Evolutionary conservation across 768 basidiomycete species (phyloP).

Genomic region (Naematelia aurantialba): DNA sequence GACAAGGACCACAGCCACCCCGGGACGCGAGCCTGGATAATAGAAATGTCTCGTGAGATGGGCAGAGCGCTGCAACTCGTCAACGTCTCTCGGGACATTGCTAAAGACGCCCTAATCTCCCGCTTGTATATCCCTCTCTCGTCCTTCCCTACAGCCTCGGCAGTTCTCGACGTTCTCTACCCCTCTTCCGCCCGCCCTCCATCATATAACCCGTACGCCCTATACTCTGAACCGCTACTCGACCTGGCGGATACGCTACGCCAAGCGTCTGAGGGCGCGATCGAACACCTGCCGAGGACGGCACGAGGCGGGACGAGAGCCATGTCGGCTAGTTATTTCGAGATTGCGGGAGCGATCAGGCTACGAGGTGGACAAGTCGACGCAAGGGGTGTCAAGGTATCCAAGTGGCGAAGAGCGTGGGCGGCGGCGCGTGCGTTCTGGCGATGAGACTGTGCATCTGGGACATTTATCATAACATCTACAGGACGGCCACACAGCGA

Average conservation of each 20-base stretch:
- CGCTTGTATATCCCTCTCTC: slow-evolving; percentile 49
- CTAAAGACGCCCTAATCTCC: slow-evolving; percentile 44
- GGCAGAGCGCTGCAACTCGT: slow-evolving; percentile 52
- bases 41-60: slow-evolving; percentile 43
- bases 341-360: slow-evolving; percentile 46
- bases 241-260: slow-evolving; percentile 38
- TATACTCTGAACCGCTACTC: slow-evolving; percentile 39
- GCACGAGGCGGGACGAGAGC: slow-evolving; percentile 47
- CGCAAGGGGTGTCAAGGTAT: slow-evolving; percentile 34
- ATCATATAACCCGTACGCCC: slow-evolving; percentile 12
- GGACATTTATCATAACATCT: no score
- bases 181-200: slow-evolving; percentile 5
- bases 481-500: no score
- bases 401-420: slow-evolving; percentile 21
- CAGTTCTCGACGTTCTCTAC: slow-evolving; percentile 19
- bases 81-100: slow-evolving; percentile 51
- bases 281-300: slow-evolving; percentile 33
- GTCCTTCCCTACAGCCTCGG: slow-evolving; percentile 19
- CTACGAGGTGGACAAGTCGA: slow-evolving; percentile 22
- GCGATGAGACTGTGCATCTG: slow-evolving; percentile 14
- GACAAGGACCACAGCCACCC: neutral
- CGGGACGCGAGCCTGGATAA: neutral
- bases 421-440: slow-evolving; percentile 38
- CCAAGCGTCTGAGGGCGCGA: slow-evolving; percentile 19
- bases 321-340: slow-evolving; percentile 50